Percentiles rank a stretch among this genome's conserved stretches.
These are phyloP conservation scores for Aspergillus brasiliensis DNA, from an alignment of 2,329 filamentous ascomycete species.

Conservation along the genomic window DNA sequence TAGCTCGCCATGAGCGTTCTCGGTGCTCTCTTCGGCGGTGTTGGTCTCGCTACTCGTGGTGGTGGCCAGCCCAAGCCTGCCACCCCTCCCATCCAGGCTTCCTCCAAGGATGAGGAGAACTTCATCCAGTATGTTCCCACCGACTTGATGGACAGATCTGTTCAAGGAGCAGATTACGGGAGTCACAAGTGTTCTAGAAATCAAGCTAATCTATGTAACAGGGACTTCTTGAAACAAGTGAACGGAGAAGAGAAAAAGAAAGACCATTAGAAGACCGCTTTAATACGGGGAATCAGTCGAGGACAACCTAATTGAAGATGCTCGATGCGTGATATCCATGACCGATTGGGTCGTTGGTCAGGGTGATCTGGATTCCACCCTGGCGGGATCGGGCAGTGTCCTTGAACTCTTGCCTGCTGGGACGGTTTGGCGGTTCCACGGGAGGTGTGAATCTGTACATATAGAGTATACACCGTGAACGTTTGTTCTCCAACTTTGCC, in stretches of 20 bases:
- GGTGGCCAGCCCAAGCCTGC: constrained; percentile 47
- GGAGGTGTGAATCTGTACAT: constrained; percentile 30
- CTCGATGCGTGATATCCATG: neutral
- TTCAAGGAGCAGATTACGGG: too few species aligned
- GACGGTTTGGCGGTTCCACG: constrained; percentile 2
- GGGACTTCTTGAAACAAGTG: constrained; percentile 54
- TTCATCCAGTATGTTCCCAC: constrained; percentile 63
- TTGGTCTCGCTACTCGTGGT: constrained; percentile 49
- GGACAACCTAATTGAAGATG: constrained; percentile 10
- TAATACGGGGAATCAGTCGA: constrained; percentile 12
- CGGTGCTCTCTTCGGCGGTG: constrained; percentile 51
- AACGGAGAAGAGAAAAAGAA: constrained; percentile 52
- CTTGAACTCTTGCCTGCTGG: constrained; percentile 4
- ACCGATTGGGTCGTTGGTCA: neutral
- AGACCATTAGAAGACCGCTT: constrained; percentile 35
- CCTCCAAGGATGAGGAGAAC: constrained; percentile 68
- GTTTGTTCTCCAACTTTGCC: constrained; percentile 1
- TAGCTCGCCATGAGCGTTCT: constrained; percentile 65
- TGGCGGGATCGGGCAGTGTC: neutral
- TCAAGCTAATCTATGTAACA: constrained; percentile 23
- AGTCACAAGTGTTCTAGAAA: neutral
- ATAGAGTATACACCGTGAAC: constrained; percentile 29
- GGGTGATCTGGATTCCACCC: neutral
- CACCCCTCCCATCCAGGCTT: constrained; percentile 63
- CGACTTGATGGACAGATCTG: neutral